Percentiles rank a stretch among this genome's conserved stretches.
Conservation (phyloP, 192 early-diverging fungal species). For the Umbelopsis ramanniana region DNA sequence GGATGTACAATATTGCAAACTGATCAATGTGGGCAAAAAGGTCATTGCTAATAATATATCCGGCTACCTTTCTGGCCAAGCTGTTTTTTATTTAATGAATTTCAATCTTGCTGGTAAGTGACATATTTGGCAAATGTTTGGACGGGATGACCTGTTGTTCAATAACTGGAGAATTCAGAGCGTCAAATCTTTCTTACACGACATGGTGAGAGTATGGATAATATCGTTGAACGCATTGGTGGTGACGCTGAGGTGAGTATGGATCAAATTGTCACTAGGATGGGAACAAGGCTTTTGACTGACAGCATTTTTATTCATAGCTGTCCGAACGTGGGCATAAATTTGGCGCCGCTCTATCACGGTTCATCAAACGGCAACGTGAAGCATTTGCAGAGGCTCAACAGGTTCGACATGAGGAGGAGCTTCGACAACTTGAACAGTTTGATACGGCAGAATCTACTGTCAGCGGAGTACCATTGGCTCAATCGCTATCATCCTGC, state of each 20-base stretch:
- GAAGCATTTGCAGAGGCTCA: conserved; percentile 41
- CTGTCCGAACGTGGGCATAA: conserved; percentile 72
- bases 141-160: background rate
- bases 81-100: conserved; percentile 98
- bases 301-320: conserved; percentile 45
- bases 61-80: conserved; percentile 91
- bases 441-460: conserved; percentile 26
- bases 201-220: conserved; percentile 93
- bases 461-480: background rate
- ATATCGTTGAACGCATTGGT: conserved; percentile 82
- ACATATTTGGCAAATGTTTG: background rate
- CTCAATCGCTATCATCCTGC: background rate
- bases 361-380: conserved; percentile 73
- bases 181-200: conserved; percentile 91
- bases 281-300: too few relatives aligned
- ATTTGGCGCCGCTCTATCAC: conserved; percentile 76
- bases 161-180: conserved; percentile 27
- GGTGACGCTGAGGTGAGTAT: conserved; percentile 35
- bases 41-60: conserved; percentile 93
- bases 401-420: conserved; percentile 38
- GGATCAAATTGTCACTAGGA: background rate
- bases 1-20: conserved; percentile 90
- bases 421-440: conserved; percentile 39
- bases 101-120: conserved; percentile 81
- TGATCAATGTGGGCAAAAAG: conserved; percentile 97